A percentile compares a stretch with the other conserved stretches of the same genome.
Conservation (phyloP, 257 asterid species). For the Nicotiana paniculata region DNA sequence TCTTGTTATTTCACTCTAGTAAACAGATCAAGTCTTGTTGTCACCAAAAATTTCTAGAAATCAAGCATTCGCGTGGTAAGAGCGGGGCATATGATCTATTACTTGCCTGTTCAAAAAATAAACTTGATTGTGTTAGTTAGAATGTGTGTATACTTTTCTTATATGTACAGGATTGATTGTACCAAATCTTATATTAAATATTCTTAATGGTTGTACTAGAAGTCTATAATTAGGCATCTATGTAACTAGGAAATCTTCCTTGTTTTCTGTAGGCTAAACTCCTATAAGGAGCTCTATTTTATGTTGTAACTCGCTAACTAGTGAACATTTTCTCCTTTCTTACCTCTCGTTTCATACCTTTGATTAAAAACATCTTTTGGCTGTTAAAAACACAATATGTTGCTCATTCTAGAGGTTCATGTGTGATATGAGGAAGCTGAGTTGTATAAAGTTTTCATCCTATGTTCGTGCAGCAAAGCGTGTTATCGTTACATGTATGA, state of each 20-base stretch:
- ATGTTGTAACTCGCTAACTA: not conserved
- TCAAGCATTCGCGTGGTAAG: not conserved
- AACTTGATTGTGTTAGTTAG: not conserved
- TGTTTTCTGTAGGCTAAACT: not conserved
- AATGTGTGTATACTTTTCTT: not conserved
- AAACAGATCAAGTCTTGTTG: not conserved
- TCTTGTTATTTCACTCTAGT: not conserved
- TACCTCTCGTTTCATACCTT: not conserved
- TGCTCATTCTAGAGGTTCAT: not conserved
- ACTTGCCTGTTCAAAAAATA: no score
- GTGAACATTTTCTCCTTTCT: not conserved
- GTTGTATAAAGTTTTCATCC: not conserved
- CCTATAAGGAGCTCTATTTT: conserved; percentile 1
- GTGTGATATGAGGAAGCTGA: not conserved
- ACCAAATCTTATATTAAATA: not conserved
- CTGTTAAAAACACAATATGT: not conserved
- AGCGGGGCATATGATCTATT: not conserved
- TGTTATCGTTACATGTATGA: not conserved
- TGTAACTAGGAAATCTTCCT: not conserved
- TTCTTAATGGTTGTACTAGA: not conserved
- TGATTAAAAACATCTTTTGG: not conserved
- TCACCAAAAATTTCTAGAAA: not conserved
- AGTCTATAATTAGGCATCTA: not conserved
- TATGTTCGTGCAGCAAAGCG: not conserved
- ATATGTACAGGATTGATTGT: not conserved